Evolutionary conservation across 345 rosid species (phyloP).

Genomic region (Aurinia saxatilis): DNA sequence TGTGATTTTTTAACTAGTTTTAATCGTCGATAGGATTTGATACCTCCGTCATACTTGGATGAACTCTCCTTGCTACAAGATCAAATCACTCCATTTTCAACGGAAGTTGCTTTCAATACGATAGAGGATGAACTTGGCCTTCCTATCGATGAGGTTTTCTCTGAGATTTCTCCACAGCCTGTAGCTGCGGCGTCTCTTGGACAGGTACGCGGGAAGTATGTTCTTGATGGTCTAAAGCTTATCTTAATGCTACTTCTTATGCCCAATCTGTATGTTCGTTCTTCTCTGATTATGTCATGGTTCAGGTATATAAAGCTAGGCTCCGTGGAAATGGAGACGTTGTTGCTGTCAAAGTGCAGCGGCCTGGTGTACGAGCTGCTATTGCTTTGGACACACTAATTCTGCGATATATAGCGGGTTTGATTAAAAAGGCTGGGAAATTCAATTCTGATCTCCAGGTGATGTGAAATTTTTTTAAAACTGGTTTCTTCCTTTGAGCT

Average conservation of each 20-base stretch:
- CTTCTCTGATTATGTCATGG: background rate
- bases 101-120: constrained; percentile 63
- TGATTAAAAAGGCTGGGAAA: constrained; percentile 56
- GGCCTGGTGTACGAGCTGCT: constrained; percentile 95
- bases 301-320: constrained; percentile 89
- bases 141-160: constrained; percentile 62
- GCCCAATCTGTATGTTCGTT: background rate
- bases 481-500: background rate
- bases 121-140: constrained; percentile 74
- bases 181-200: constrained; percentile 93
- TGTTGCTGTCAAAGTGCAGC: constrained; percentile 92
- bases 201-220: constrained; percentile 41
- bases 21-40: constrained; percentile 54
- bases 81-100: constrained; percentile 84
- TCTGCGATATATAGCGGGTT: constrained; percentile 66
- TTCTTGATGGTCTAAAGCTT: constrained; percentile 2
- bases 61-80: constrained; percentile 88
- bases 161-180: constrained; percentile 91
- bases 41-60: constrained; percentile 79
- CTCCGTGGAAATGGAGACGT: constrained; percentile 50
- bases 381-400: constrained; percentile 85
- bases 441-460: constrained; percentile 90
- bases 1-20: background rate
- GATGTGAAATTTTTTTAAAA: constrained; percentile 3
- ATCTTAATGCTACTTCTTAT: background rate